Evolutionary conservation across 2,329 filamentous ascomycete genomes (phyloP).

Genomic region (Colletotrichum gloeosporioides): DNA sequence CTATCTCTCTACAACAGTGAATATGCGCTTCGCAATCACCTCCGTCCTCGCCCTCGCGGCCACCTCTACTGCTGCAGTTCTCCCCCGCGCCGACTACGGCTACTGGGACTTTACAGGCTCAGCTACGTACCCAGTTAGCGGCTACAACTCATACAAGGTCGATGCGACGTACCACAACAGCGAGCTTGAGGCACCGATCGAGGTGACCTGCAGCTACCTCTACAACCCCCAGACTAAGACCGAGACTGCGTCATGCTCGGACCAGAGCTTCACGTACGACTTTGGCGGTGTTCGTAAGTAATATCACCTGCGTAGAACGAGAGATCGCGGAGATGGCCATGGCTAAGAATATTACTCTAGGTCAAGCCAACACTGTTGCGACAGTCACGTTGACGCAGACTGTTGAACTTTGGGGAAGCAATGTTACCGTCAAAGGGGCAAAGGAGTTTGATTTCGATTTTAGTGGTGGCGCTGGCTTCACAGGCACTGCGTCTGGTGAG

Average conservation of each 20-base stretch:
- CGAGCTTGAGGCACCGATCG: neutral
- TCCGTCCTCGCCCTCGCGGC: neutral
- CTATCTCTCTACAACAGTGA: neutral
- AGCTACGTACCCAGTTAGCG: neutral
- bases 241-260: neutral
- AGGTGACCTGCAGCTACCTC: neutral
- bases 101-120: constrained; percentile 6
- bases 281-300: neutral
- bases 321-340: too few species aligned
- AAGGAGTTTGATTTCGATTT: constrained; percentile 1
- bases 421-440: neutral
- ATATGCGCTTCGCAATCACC: neutral
- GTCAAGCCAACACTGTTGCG: neutral
- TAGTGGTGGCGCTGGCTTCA: neutral
- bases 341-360: neutral
- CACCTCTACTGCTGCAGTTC: neutral
- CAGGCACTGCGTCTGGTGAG: neutral
- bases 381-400: neutral
- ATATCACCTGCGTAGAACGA: too few species aligned
- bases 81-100: neutral
- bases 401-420: neutral
- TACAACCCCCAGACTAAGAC: neutral
- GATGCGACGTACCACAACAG: neutral
- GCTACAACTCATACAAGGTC: neutral
- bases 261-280: constrained; percentile 2